Evolutionary conservation across 495 filamentous ascomycete genomes (phyloP).

Genomic region (Ramalina intermedia): DNA sequence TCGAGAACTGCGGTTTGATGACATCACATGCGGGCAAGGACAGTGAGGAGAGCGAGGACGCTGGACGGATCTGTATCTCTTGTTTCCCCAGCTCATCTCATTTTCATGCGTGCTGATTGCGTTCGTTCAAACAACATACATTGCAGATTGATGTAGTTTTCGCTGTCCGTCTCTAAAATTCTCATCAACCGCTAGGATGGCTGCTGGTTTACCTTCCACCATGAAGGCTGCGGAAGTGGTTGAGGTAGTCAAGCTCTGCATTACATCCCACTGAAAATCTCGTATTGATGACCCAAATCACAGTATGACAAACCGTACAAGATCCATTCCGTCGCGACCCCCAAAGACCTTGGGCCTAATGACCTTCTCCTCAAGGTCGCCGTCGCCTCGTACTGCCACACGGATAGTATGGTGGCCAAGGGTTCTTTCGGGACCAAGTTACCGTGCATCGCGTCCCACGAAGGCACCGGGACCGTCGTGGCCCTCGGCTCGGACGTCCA

Average conservation of each 20-base stretch:
- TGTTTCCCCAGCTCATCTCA: too few species aligned
- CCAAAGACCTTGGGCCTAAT: constrained; percentile 25
- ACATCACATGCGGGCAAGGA: too few species aligned
- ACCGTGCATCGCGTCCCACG: constrained; percentile 42
- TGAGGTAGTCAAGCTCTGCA: not conserved
- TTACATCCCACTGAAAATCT: too few species aligned
- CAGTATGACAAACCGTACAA: constrained; percentile 37
- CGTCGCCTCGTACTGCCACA: constrained; percentile 46
- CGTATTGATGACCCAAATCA: not conserved
- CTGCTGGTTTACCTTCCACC: not conserved
- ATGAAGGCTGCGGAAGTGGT: constrained; percentile 10
- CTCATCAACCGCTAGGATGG: too few species aligned
- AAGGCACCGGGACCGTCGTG: constrained; percentile 41
- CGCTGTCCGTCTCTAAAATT: too few species aligned
- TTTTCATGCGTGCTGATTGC: too few species aligned
- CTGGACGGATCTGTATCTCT: too few species aligned
- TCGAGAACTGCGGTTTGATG: too few species aligned
- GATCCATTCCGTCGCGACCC: constrained; percentile 33
- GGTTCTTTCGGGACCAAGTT: constrained; percentile 29
- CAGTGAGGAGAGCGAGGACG: too few species aligned
- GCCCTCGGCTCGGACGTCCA: constrained; percentile 28
- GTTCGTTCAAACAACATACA: too few species aligned
- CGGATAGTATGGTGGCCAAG: constrained; percentile 36
- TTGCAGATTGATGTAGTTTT: too few species aligned
- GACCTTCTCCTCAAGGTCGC: constrained; percentile 44